phyloP scores from a whole-genome alignment of 169 alveolate species.

The Toxoplasma gondii region DNA sequence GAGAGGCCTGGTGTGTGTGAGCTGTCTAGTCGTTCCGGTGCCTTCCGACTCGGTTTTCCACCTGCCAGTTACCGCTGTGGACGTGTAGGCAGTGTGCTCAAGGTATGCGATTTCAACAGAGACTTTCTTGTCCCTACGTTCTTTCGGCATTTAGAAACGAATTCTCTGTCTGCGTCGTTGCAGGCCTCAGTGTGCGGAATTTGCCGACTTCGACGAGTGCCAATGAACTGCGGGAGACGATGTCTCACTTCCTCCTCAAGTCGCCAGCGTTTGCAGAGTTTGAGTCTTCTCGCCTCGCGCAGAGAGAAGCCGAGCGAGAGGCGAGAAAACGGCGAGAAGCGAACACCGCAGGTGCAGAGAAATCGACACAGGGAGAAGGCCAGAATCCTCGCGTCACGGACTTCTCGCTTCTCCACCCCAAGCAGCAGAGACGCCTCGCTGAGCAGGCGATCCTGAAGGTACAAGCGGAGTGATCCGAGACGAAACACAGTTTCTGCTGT shows the following conservation, averaged over 20 bases:
- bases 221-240: neutral
- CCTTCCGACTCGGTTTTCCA: no score
- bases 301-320: neutral
- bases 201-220: constrained; percentile 1
- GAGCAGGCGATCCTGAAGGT: constrained; percentile 30
- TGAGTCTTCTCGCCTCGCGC: neutral
- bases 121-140: no score
- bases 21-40: no score
- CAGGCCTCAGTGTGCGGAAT: constrained; percentile 24
- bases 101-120: no score
- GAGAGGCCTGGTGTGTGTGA: no score
- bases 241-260: neutral
- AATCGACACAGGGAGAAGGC: neutral
- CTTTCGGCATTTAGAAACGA: no score
- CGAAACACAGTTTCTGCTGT: no score
- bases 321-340: neutral
- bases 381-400: neutral
- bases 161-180: no score
- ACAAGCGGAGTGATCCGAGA: no score
- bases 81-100: no score
- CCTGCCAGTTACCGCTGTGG: no score
- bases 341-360: neutral
- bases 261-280: neutral
- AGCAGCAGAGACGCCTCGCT: constrained; percentile 18
- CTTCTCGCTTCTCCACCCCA: neutral